These are phyloP conservation scores for Mortierella antarctica DNA, from an alignment of 192 early-diverging fungal genomes.

Conservation along the genomic window DNA sequence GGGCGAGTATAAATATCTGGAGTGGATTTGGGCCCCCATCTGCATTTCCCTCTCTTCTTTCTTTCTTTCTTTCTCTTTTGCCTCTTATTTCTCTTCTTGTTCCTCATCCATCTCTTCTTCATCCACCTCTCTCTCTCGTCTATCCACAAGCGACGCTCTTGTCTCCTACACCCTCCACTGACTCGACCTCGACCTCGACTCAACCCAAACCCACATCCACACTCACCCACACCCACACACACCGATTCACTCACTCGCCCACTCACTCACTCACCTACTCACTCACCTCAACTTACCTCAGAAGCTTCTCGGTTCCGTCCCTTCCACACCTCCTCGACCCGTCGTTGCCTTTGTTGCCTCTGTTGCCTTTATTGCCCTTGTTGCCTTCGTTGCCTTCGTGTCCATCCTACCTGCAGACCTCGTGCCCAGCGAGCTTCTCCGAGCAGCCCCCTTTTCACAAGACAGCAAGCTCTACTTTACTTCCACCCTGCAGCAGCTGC, in stretches of 20 bases:
- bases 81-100: background rate
- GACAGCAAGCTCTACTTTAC: too few species aligned
- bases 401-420: too few species aligned
- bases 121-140: background rate
- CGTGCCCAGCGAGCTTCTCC: too few species aligned
- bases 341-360: background rate
- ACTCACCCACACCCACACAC: background rate
- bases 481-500: too few species aligned
- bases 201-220: background rate
- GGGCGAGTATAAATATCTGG: too few species aligned
- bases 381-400: too few species aligned
- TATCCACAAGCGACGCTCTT: background rate
- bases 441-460: too few species aligned
- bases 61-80: slow-evolving; percentile 15
- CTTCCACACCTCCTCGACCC: background rate
- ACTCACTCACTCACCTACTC: background rate
- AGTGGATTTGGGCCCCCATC: background rate
- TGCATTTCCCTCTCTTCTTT: background rate
- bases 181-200: background rate
- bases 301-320: too few species aligned
- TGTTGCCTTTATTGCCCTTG: background rate
- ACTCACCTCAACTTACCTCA: background rate
- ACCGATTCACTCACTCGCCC: background rate
- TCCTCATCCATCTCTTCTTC: background rate
- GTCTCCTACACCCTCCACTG: too few species aligned